Conservation (phyloP, 495 filamentous ascomycete genomes). For the Copromyces sp. region DNA sequence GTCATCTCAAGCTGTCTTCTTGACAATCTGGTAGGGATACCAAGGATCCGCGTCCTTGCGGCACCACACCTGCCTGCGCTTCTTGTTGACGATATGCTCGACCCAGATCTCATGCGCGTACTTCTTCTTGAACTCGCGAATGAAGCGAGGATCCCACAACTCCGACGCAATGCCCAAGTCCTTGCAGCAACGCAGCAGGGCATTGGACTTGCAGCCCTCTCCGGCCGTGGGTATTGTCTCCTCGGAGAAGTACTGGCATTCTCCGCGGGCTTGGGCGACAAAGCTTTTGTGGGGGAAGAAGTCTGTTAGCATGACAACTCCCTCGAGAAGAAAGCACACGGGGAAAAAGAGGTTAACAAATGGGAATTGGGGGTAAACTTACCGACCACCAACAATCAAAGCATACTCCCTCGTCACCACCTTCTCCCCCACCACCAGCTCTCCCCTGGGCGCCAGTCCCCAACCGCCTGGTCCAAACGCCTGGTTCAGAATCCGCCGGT, state of each 20-base stretch:
- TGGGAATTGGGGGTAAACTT: conserved; percentile 22
- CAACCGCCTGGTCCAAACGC: conserved; percentile 95
- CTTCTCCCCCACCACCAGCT: conserved; percentile 81
- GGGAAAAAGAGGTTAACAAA: not conserved
- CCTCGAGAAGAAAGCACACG: not conserved
- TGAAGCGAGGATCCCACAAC: conserved; percentile 92
- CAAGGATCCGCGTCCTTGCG: conserved; percentile 71
- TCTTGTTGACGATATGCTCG: conserved; percentile 59
- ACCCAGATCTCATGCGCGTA: conserved; percentile 65
- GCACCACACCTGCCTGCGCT: conserved; percentile 76
- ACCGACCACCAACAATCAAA: conserved; percentile 82
- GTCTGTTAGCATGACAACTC: not conserved
- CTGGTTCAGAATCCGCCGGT: conserved; percentile 77
- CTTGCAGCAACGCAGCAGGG: conserved; percentile 93
- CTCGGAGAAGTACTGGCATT: conserved; percentile 87
- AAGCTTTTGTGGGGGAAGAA: conserved; percentile 41
- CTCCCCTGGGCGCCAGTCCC: conserved; percentile 84
- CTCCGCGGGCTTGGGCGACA: conserved; percentile 85
- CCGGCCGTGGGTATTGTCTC: conserved; percentile 94
- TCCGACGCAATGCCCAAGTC: conserved; percentile 92
- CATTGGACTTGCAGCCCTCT: conserved; percentile 95
- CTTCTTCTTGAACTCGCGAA: conserved; percentile 55
- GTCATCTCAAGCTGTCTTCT: not conserved
- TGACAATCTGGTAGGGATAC: conserved; percentile 52
- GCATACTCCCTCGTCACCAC: conserved; percentile 92